Conservation (phyloP, 176 grass and related monocot species). For the Oryza longistaminata region DNA sequence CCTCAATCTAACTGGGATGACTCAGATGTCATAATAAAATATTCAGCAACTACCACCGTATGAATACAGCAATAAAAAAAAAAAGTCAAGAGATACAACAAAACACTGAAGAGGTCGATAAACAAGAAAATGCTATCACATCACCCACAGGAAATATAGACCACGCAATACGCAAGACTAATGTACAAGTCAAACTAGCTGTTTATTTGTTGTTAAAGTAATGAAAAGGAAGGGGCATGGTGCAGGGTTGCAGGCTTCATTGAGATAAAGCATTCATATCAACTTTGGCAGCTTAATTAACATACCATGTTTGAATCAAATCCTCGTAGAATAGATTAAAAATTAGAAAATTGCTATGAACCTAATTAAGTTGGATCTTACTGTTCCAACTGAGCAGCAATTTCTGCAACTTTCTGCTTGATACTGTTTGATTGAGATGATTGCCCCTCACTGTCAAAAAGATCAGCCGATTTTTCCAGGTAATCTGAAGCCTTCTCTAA, state of each 20-base stretch:
- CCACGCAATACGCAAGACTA: neutral
- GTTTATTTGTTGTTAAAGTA: neutral
- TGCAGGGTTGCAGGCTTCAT: neutral
- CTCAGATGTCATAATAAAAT: constrained; percentile 6
- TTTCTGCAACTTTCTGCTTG: constrained; percentile 92
- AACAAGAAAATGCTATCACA: neutral
- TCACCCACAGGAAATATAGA: neutral
- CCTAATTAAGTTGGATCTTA: constrained; percentile 52
- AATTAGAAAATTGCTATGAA: constrained; percentile 14
- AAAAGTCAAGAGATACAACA: neutral
- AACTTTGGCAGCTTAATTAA: neutral
- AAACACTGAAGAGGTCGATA: neutral
- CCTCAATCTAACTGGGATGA: neutral
- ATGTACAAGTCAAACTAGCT: neutral
- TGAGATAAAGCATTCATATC: neutral
- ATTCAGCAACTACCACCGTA: neutral
- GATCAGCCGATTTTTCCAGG: constrained; percentile 82
- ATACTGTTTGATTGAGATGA: constrained; percentile 78
- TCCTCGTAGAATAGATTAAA: neutral
- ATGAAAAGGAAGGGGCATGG: neutral
- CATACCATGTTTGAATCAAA: neutral
- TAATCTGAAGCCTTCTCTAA: constrained; percentile 81
- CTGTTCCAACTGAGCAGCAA: constrained; percentile 97
- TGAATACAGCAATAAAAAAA: neutral
- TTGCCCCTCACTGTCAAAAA: constrained; percentile 87